Evolutionary conservation across 148 eudicot genomes (phyloP), one percentile per base, ranked within the genome.

Genomic region (Arbutus unedo): DNA sequence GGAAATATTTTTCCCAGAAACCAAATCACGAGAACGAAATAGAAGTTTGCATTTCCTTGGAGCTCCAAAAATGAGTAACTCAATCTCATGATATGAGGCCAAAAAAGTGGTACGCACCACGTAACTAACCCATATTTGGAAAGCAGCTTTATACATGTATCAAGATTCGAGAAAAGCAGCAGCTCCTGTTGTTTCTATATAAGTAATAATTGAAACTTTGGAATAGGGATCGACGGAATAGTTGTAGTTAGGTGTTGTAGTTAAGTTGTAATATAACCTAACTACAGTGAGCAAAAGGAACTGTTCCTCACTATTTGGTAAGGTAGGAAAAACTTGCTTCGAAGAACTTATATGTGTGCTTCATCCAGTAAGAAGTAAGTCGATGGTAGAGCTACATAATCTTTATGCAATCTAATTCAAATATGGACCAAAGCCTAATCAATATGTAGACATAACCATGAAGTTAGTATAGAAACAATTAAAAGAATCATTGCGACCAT

Each of bases 321-420:
- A 47, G 3, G 77, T 74, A 47, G 77, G 51, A 74, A 74, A 74
- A 74, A 47, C 53, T 49, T 45, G 77, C 55, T 45, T 9, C 47
- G 53, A 48, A 74, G 31, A 74, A 74, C 47, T 74, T n/a, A 4
- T 25, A 50, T 3, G 1, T 51, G 31, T 31, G 57, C 62, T 31
- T 76, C 23, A 4, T 15, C 62, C 38, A 41, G 4, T 41, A 44
- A 44, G 80, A 57, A 3, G 23, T 18, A 53, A 78, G 25, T 8
- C 51, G 51, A 43, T 11, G 14, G 64, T 38, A 81, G 38, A 67
- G 13, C 44, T 49, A 18, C 3, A 31, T 18, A 31, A 54, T 53
- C 18, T 21, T 80, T 68, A 7, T 4, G 4, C 16, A 4, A 50
- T 41, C 18, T 16, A n/a, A 48, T 41, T 81, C 16, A 81, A 25